phyloP scores from a whole-genome alignment of 345 rosid species.

The Pugionium cornutum region DNA sequence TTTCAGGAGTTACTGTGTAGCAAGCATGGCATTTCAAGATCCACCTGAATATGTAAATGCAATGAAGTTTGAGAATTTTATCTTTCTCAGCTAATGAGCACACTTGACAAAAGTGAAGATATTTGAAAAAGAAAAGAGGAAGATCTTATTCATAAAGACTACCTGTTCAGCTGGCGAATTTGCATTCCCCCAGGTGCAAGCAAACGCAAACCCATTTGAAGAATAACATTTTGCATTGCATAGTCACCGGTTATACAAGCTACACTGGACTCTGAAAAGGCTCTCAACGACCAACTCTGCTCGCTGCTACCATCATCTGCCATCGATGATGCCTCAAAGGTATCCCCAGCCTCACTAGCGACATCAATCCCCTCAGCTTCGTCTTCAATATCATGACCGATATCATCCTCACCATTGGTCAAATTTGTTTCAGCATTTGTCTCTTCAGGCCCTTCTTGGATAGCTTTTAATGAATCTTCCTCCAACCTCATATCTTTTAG shows the following conservation, averaged over 20 bases:
- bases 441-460: conserved; percentile 44
- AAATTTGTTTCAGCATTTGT: conserved; percentile 30
- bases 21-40: conserved; percentile 94
- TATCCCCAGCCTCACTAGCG: conserved; percentile 60
- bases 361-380: conserved; percentile 40
- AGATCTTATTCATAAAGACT: not conserved
- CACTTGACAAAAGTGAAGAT: not conserved
- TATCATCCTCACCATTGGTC: conserved; percentile 29
- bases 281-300: conserved; percentile 84
- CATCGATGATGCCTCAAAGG: conserved; percentile 49
- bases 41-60: conserved; percentile 63
- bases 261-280: conserved; percentile 84
- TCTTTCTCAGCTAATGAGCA: not conserved
- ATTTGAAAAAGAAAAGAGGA: too few species aligned
- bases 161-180: conserved; percentile 86
- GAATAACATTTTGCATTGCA: conserved; percentile 96
- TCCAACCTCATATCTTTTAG: conserved; percentile 73
- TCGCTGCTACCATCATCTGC: conserved; percentile 75
- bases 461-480: conserved; percentile 51
- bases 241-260: conserved; percentile 92
- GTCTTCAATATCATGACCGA: conserved; percentile 30
- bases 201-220: conserved; percentile 91
- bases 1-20: conserved; percentile 78
- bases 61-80: conserved; percentile 23
- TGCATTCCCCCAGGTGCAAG: conserved; percentile 91